Conservation (phyloP, 768 basidiomycete species). For the Pilatotrama ljubarskyi region DNA sequence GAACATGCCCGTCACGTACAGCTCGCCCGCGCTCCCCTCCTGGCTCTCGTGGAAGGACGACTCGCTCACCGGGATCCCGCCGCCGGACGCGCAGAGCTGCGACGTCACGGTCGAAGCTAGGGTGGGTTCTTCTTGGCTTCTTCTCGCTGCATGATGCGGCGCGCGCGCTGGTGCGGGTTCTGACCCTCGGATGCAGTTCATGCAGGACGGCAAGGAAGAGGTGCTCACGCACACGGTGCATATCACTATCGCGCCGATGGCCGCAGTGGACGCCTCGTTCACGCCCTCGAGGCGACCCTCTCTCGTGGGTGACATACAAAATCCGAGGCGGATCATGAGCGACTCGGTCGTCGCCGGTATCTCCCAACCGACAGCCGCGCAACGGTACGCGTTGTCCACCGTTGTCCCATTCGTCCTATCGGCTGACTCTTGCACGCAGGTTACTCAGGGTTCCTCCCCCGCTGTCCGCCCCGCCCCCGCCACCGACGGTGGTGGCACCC, state of each 20-base stretch:
- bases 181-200: constrained; percentile 46
- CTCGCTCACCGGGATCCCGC: constrained; percentile 77
- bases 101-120: constrained; percentile 76
- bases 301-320: constrained; percentile 44
- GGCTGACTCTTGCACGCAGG: constrained; percentile 17
- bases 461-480: constrained; percentile 32
- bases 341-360: constrained; percentile 35
- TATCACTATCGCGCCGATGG: constrained; percentile 70
- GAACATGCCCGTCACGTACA: constrained; percentile 76
- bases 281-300: constrained; percentile 49
- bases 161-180: constrained; percentile 15
- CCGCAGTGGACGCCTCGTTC: constrained; percentile 47
- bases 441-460: constrained; percentile 35
- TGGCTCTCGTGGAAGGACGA: constrained; percentile 92
- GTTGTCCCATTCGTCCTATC: not conserved
- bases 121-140: constrained; percentile 43
- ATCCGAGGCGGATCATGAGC: constrained; percentile 41
- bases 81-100: constrained; percentile 71
- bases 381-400: constrained; percentile 27
- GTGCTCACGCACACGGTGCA: constrained; percentile 65
- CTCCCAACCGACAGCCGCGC: constrained; percentile 32
- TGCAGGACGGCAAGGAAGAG: constrained; percentile 75
- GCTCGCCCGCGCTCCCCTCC: constrained; percentile 75
- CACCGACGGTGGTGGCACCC: constrained; percentile 42
- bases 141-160: not conserved